Conservation (phyloP, 2,329 filamentous ascomycete genomes). For the Epichloe sibirici region DNA sequence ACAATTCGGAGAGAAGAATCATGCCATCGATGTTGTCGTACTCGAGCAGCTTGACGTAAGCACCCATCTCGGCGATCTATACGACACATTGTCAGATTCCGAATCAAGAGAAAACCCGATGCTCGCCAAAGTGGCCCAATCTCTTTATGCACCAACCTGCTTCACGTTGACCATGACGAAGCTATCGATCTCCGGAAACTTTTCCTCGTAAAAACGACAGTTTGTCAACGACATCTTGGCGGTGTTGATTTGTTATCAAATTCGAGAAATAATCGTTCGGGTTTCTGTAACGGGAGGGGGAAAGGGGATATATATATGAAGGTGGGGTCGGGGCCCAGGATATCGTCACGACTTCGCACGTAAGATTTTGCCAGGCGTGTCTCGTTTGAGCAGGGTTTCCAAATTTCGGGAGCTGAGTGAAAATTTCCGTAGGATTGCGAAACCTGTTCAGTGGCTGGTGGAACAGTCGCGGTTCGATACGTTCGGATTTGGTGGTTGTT, state of each 20-base stretch:
- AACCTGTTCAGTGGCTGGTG: neutral
- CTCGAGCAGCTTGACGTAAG: slow-evolving; percentile 97
- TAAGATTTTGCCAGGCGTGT: neutral
- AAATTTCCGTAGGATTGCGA: neutral
- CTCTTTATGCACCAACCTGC: slow-evolving; percentile 56
- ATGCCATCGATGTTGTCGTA: slow-evolving; percentile 99
- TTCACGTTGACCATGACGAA: slow-evolving; percentile 99
- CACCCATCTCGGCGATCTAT: slow-evolving; percentile 98
- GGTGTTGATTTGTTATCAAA: slow-evolving; percentile 37
- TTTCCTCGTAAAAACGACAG: slow-evolving; percentile 95
- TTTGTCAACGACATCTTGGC: slow-evolving; percentile 87
- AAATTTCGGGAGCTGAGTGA: neutral
- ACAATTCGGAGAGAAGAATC: slow-evolving; percentile 96
- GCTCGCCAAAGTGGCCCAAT: neutral
- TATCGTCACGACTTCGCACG: neutral
- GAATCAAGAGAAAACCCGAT: neutral
- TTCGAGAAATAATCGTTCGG: slow-evolving; percentile 12
- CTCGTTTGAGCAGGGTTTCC: neutral
- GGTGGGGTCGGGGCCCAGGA: slow-evolving; percentile 20
- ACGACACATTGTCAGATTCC: slow-evolving; percentile 6
- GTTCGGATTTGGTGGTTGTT: neutral
- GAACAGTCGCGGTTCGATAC: neutral
- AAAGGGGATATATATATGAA: slow-evolving; percentile 3
- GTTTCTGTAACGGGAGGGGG: slow-evolving; percentile 4
- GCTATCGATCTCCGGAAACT: slow-evolving; percentile 89